Evolutionary conservation across 495 filamentous ascomycete species (phyloP), one percentile per base, ranked within the genome.

Genomic region (Amorphotheca resinae): DNA sequence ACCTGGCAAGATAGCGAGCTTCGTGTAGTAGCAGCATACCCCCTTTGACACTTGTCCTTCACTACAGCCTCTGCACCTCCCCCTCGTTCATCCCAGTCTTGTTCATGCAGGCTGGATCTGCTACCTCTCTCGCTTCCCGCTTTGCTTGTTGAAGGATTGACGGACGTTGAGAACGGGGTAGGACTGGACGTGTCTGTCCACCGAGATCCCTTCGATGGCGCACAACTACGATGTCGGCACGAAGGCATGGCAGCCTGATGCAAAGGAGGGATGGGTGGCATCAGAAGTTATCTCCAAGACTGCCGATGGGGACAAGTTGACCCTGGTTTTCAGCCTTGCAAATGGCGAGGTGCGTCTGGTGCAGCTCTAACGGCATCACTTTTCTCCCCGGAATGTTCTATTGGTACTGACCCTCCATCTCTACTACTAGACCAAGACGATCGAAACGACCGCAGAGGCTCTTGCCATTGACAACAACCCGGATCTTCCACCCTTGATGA

Each of bases 191-290:
- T n/a, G n/a, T n/a, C n/a, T n/a, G n/a, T 39, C 52, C 51, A 53
- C 38, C 51, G 52, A 54, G 50, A 48, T 23, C 23, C 50, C 41
- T 44, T 44, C 43, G 37, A 95, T 96, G 93, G 86, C 87, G 69
- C 85, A 95, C 67, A 86, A 72, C 57, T 99, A 94, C 64, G 91
- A 96, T 77, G 79, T 95, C 54, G 93, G 89, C 51, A 96, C 91
- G 52, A 76, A 84, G 74, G 93, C 87, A 61, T 99, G 91, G 91
- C 88, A 96, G 74, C 86, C 93, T 48, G 91, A 99, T 68, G 64
- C 75, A 51, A 81, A 80, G 37, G 91, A 99, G 64, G 91, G 91
- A 62, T 99, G 91, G 91, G 72, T 96, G 64, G 84, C 87, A 51
- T 95, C 93, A 22, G 87, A 95, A 70, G 85, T 99, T 50, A 70